phyloP scores from a whole-genome alignment of 345 rosid species.

The Isatis tinctoria region DNA sequence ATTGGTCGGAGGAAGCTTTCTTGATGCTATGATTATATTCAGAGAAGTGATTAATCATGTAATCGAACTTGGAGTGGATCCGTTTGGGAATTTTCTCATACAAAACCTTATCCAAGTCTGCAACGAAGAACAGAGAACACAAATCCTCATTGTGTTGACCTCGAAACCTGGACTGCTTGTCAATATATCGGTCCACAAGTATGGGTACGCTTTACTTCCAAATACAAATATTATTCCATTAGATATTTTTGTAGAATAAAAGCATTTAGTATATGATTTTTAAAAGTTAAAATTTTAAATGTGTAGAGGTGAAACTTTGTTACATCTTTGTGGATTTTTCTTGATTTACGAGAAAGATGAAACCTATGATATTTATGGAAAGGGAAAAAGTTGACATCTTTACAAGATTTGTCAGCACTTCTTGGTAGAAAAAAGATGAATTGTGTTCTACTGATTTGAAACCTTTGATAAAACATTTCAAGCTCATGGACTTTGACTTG shows the following conservation, averaged over 20 bases:
- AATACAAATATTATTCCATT: too few relatives aligned
- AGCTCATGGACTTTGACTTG: slow-evolving; percentile 4
- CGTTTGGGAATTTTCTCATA: slow-evolving; percentile 47
- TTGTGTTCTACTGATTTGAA: slow-evolving; percentile 11
- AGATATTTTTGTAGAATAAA: neutral
- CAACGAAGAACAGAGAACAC: slow-evolving; percentile 44
- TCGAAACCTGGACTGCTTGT: slow-evolving; percentile 42
- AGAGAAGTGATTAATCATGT: slow-evolving; percentile 38
- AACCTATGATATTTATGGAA: slow-evolving; percentile 12
- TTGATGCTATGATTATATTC: slow-evolving; percentile 37
- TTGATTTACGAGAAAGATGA: slow-evolving; percentile 11
- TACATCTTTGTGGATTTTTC: slow-evolving; percentile 7
- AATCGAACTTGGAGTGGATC: slow-evolving; percentile 46
- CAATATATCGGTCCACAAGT: slow-evolving; percentile 43
- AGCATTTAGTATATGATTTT: neutral
- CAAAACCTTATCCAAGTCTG: slow-evolving; percentile 43
- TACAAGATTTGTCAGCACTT: neutral
- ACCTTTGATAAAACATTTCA: neutral
- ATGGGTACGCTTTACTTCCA: slow-evolving; percentile 36
- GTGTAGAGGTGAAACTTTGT: neutral
- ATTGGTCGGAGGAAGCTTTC: slow-evolving; percentile 35
- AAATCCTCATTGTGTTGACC: slow-evolving; percentile 38
- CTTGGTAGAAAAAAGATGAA: neutral
- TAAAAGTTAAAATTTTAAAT: neutral
- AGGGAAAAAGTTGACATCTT: neutral